Percentiles rank a stretch among this genome's conserved stretches.
Evolutionary conservation across 768 basidiomycete species (phyloP).

Genomic region (Pulveroboletus sp.): DNA sequence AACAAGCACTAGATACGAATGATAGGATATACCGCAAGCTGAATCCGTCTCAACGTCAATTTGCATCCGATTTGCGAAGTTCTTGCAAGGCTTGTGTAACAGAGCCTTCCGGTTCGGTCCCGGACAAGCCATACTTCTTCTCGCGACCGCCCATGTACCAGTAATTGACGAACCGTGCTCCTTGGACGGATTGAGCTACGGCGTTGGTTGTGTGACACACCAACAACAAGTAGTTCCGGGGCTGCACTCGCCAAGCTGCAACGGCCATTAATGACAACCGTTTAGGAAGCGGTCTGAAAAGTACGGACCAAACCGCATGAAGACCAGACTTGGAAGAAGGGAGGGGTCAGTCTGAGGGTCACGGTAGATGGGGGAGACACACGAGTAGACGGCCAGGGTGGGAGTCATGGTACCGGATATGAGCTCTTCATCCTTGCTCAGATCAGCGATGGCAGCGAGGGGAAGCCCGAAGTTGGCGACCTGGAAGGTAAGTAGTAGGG

Average conservation of each 20-base stretch:
- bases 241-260: slow-evolving; percentile 90
- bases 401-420: slow-evolving; percentile 98
- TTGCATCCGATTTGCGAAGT: slow-evolving; percentile 28
- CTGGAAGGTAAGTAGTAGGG: slow-evolving; percentile 38
- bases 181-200: slow-evolving; percentile 80
- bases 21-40: slow-evolving; percentile 1
- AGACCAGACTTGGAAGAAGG: slow-evolving; percentile 62
- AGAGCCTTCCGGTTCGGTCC: slow-evolving; percentile 34
- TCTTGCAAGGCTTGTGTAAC: slow-evolving; percentile 51
- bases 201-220: slow-evolving; percentile 92
- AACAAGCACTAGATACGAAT: background rate
- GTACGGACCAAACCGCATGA: slow-evolving; percentile 85
- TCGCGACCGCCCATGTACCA: slow-evolving; percentile 90
- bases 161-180: slow-evolving; percentile 81
- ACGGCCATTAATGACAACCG: slow-evolving; percentile 5
- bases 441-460: slow-evolving; percentile 85
- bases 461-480: slow-evolving; percentile 99
- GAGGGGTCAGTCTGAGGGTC: slow-evolving; percentile 8
- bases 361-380: slow-evolving; percentile 36
- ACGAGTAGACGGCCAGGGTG: slow-evolving; percentile 90
- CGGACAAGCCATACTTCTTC: slow-evolving; percentile 47
- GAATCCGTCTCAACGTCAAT: slow-evolving; percentile 6
- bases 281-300: background rate
- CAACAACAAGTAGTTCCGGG: slow-evolving; percentile 93
- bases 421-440: slow-evolving; percentile 90